Evolutionary conservation across 2,329 filamentous ascomycete genomes (phyloP), one percentile per base, ranked within the genome.

Genomic region (Claviceps maximensis): DNA sequence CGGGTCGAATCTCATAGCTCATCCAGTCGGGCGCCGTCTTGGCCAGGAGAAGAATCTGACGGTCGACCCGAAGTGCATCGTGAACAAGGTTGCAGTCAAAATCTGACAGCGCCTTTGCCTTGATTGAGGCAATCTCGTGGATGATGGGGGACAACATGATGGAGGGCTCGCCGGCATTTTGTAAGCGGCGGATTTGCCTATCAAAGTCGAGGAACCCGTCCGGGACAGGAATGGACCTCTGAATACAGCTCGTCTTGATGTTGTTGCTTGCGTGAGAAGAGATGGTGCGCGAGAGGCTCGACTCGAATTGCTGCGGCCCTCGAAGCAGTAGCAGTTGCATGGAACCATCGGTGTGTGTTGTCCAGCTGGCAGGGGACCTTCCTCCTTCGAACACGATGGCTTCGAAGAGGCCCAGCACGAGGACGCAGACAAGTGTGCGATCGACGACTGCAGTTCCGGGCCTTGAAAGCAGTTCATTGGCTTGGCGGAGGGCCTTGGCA

Each of bases 341-440:
- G 36, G 62, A 55, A 6, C 61, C 62, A 13, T 58, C 40, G 2
- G 58, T 60, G 21, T 64, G 62, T 7, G 59, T 57, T 4, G 59
- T 60, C 61, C 61, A 64, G 49, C 56, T 61, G 41, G 13, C 4
- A 6, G 61, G 58, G 1, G 60, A 58, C 6, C 60, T 58, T 36
- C 56, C 54, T n/a, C 56, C 61, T 15, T 50, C 53, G 29, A 63
- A 63, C 4, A 62, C 56, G 27, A 61, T 58, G n/a, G 60, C 60
- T 36, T 64, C 62, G 40, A 63, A 64, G 10, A 62, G 53, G 10
- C 59, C 62, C n/a, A 64, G 53, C 2, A 63, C 53, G 9, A 64
- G 53, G n/a, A 64, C 61, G 4, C 60, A 58, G 9, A 58, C 61
- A 2, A 64, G 58, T 0, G 61, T 64, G 7, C 55, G 51, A 42